Evolutionary conservation across 2,329 filamentous ascomycete species (phyloP).

Genomic region (Thermomyces lanuginosus): DNA sequence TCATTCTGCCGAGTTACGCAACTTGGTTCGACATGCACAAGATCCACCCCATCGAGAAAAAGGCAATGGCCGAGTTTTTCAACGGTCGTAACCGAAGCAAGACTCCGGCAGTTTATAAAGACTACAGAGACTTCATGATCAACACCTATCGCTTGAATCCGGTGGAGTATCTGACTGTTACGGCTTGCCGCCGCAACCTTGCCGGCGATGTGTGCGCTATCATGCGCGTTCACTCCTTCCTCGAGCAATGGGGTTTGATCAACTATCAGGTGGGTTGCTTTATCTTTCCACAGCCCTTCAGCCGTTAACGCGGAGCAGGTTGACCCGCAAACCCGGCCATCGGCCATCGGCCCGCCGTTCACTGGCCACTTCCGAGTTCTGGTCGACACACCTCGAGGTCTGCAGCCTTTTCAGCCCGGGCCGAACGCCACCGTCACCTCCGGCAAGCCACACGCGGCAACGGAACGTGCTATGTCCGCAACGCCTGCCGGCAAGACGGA

Average conservation of each 20-base stretch:
- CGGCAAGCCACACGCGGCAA: slow-evolving; percentile 47
- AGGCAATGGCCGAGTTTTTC: slow-evolving; percentile 94
- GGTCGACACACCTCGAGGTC: slow-evolving; percentile 82
- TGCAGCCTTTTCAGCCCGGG: slow-evolving; percentile 88
- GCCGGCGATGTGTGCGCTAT: slow-evolving; percentile 97
- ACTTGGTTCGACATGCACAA: slow-evolving; percentile 98
- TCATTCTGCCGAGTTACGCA: slow-evolving; percentile 92
- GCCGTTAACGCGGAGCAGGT: slow-evolving; percentile 42
- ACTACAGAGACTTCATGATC: slow-evolving; percentile 99
- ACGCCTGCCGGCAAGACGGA: slow-evolving; percentile 56
- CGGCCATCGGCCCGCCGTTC: slow-evolving; percentile 88
- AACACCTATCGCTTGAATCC: slow-evolving; percentile 97
- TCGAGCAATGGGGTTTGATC: slow-evolving; percentile 97
- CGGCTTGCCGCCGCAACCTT: slow-evolving; percentile 83
- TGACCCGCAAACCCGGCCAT: slow-evolving; percentile 85
- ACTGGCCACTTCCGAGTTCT: slow-evolving; percentile 95
- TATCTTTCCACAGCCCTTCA: slow-evolving; percentile 11
- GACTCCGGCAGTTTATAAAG: slow-evolving; percentile 91
- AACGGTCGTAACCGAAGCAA: slow-evolving; percentile 97
- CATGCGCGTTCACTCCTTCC: slow-evolving; percentile 94
- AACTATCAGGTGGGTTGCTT: slow-evolving; percentile 69
- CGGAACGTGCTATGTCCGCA: slow-evolving; percentile 53
- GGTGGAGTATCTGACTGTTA: slow-evolving; percentile 90
- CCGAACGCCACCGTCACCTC: slow-evolving; percentile 51
- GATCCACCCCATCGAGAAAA: slow-evolving; percentile 81